Evolutionary conservation across 306 rosid species (phyloP).

Genomic region (Prunus persica): DNA sequence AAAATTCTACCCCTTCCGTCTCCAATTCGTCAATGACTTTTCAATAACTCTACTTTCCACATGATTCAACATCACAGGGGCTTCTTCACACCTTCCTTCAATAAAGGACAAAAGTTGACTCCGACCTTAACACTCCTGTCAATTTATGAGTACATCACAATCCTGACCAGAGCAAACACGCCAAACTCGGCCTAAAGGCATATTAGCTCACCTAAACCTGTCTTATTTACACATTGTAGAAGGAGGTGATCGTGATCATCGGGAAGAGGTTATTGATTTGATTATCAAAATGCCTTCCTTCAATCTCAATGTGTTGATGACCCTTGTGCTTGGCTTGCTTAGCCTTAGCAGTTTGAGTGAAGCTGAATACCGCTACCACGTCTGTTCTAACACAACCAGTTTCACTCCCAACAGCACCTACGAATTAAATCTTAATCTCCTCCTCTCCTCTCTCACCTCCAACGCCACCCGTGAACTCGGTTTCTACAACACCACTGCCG

Average conservation of each 20-base stretch:
- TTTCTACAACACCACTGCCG: background rate
- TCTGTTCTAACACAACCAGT: constrained; percentile 23
- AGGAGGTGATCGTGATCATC: background rate
- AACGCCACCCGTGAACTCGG: background rate
- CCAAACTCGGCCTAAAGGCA: too few relatives aligned
- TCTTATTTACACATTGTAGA: background rate
- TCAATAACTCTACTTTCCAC: too few relatives aligned
- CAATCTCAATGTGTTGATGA: background rate
- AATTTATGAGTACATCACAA: too few relatives aligned
- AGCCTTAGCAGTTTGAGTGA: background rate
- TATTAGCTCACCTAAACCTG: too few relatives aligned
- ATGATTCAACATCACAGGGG: too few relatives aligned
- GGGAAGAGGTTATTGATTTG: too few relatives aligned
- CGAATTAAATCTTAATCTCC: constrained; percentile 25
- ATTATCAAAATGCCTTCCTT: background rate
- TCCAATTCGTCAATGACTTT: background rate
- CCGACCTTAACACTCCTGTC: too few relatives aligned
- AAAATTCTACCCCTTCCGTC: too few relatives aligned
- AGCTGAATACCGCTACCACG: constrained; percentile 7
- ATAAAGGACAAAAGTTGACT: too few relatives aligned
- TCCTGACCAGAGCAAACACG: too few relatives aligned
- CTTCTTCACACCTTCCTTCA: too few relatives aligned
- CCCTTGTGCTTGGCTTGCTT: background rate
- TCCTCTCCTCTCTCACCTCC: background rate
- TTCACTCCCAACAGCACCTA: constrained; percentile 39